Evolutionary conservation across 1,139 yeast genomes (phyloP), one percentile per base, ranked within the genome.

Genomic region (Blastobotrys illinoisensis): DNA sequence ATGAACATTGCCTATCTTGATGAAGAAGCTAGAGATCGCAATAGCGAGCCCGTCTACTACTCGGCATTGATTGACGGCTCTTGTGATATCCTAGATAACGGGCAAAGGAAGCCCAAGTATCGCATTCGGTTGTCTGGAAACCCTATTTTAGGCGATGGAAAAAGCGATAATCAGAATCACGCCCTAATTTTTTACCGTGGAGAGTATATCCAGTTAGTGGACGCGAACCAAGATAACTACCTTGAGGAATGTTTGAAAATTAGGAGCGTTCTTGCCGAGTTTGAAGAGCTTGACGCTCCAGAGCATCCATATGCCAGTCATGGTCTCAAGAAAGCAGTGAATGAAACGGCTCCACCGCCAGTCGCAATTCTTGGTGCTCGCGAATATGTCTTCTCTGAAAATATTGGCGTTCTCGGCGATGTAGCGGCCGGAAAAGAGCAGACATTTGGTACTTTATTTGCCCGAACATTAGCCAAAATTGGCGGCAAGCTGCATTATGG

Each of bases 401-500:
- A 86, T 62, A 81, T 86, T 54, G 97, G 97, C 5, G 84, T 88
- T 2, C 71, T 89, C 20, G 97, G 97, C 1, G 97, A 89, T 69
- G 85, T 89, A 54, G 96, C 97, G 0, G 97, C 97, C 1, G 95
- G 96, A 0, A 89, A 89, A 64, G 97, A 89, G 65, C 96, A 89
- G 67, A 89, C 97, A 0, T 89, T 89, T 74, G 96, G 97, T 0
- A 89, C 97, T 0, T 72, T 89, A 55, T 89, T 88, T 74, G 91
- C 96, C 0, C 75, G 97, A 60, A 87, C 96, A 0, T 71, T 89
- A 61, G 91, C 95, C 0, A 86, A 85, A 59, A 83, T 89, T 59
- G 96, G 96, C 0, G 96, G 95, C 0, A 89, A 89, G 66, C 72
- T 89, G 44, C 97, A 89, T 65, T 89, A 89, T 70, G 97, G 97